Conservation (phyloP, 1,284 basidiomycete genomes). For the Ustilago cynodontis region DNA sequence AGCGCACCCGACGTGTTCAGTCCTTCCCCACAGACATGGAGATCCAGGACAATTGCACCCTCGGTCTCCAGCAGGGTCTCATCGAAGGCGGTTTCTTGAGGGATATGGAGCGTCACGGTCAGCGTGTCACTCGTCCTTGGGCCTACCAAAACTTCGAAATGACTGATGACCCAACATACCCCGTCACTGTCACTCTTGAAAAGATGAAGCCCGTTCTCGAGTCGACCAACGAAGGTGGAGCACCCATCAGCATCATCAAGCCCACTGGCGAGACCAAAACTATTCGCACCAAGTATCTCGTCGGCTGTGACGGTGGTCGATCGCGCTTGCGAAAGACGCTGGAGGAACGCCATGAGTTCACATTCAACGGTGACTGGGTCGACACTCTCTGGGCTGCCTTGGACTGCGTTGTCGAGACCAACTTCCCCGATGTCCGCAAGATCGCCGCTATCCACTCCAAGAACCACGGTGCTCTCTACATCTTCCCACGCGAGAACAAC, state of each 20-base stretch:
- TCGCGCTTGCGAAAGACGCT: constrained; percentile 68
- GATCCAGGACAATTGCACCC: constrained; percentile 71
- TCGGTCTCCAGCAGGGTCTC: constrained; percentile 71
- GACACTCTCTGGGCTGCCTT: constrained; percentile 67
- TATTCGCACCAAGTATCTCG: constrained; percentile 70
- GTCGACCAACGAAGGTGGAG: constrained; percentile 56
- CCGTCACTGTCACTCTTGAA: constrained; percentile 62
- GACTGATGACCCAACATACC: constrained; percentile 46
- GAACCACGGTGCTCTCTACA: constrained; percentile 68
- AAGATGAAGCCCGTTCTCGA: constrained; percentile 64
- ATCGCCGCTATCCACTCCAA: constrained; percentile 67
- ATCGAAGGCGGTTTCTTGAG: constrained; percentile 70
- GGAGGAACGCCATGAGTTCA: constrained; percentile 56
- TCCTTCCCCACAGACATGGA: constrained; percentile 72
- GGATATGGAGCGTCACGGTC: constrained; percentile 70
- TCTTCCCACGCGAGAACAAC: constrained; percentile 70
- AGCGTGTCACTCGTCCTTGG: constrained; percentile 68
- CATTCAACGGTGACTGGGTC: constrained; percentile 64
- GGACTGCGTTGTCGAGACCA: constrained; percentile 66
- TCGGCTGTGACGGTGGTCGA: constrained; percentile 71
- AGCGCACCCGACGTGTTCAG: constrained; percentile 69
- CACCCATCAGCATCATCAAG: constrained; percentile 60
- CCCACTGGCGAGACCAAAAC: constrained; percentile 63
- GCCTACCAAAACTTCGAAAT: constrained; percentile 60
- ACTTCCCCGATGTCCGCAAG: constrained; percentile 67